These are phyloP conservation scores for Aspergillus awamori DNA, from an alignment of 2,329 filamentous ascomycete genomes.

Conservation along the genomic window DNA sequence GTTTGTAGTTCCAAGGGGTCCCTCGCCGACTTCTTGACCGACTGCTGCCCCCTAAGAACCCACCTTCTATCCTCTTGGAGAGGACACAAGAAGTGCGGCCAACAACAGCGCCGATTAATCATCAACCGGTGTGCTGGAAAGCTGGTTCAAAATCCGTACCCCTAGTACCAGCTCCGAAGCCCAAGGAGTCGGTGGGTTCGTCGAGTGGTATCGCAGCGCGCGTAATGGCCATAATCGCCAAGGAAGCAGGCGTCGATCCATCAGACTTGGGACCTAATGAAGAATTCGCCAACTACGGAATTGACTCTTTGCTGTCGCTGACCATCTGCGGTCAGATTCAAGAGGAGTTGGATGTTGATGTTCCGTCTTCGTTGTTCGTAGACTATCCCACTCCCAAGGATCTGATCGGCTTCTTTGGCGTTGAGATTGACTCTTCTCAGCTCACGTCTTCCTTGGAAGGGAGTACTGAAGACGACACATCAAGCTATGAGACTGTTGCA, in stretches of 20 bases:
- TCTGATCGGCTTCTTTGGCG: background rate
- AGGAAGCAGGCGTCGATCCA: constrained; percentile 38
- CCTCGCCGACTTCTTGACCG: constrained; percentile 11
- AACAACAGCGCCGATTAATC: background rate
- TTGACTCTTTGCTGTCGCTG: constrained; percentile 41
- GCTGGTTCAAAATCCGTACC: background rate
- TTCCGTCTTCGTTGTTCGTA: constrained; percentile 58
- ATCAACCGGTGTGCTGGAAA: background rate
- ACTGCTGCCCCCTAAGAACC: background rate
- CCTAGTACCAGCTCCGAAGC: background rate
- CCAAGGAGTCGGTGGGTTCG: background rate
- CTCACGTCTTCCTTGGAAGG: background rate
- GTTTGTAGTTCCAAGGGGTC: constrained; percentile 10
- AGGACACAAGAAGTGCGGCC: background rate
- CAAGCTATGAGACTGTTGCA: constrained; percentile 3
- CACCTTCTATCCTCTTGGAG: background rate
- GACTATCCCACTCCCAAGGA: constrained; percentile 52
- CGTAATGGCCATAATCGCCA: constrained; percentile 10
- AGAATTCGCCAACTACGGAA: constrained; percentile 36
- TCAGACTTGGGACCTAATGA: constrained; percentile 30
- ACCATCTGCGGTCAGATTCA: constrained; percentile 39
- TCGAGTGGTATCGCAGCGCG: background rate
- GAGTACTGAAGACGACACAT: background rate
- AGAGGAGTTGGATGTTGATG: constrained; percentile 54
- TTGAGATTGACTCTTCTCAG: background rate